Evolutionary conservation across 2,329 filamentous ascomycete genomes (phyloP).

Genomic region (Pseudopyrenochaeta lycopersici): DNA sequence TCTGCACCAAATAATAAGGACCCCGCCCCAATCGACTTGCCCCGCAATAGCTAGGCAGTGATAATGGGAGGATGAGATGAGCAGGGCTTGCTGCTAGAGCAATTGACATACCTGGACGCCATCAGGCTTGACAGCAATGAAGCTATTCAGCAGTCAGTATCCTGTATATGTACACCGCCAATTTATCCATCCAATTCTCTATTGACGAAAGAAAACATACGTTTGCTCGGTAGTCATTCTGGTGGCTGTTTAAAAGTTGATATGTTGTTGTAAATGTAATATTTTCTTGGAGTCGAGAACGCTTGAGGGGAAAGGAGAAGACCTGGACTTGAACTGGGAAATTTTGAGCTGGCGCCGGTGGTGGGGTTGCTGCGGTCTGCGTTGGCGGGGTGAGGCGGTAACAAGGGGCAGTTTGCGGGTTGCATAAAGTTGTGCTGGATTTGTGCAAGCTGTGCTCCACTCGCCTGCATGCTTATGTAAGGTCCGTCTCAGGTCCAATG

Average conservation of each 20-base stretch:
- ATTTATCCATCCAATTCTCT: background rate
- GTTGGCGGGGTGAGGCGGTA: background rate
- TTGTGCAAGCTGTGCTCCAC: background rate
- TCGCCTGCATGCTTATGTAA: background rate
- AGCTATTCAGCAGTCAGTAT: conserved; percentile 66
- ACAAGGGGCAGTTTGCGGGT: background rate
- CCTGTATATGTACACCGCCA: conserved; percentile 26
- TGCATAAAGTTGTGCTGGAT: conserved; percentile 7
- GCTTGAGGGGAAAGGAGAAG: conserved; percentile 45
- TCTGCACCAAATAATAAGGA: no score
- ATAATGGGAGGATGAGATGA: background rate
- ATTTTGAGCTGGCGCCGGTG: background rate
- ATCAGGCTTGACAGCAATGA: conserved; percentile 99
- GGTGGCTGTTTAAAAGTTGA: conserved; percentile 14
- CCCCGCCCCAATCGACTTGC: no score
- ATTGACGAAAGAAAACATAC: conserved; percentile 67
- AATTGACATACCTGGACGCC: conserved; percentile 84
- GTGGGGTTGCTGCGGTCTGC: background rate
- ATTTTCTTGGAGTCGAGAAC: conserved; percentile 59
- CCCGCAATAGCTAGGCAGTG: no score
- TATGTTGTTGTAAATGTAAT: conserved; percentile 52
- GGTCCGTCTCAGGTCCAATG: conserved; percentile 19
- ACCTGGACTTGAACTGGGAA: background rate
- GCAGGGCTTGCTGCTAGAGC: background rate
- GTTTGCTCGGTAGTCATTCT: conserved; percentile 44